Evolutionary conservation across 1,284 basidiomycete species (phyloP).

Genomic region (Puccinia hordei): DNA sequence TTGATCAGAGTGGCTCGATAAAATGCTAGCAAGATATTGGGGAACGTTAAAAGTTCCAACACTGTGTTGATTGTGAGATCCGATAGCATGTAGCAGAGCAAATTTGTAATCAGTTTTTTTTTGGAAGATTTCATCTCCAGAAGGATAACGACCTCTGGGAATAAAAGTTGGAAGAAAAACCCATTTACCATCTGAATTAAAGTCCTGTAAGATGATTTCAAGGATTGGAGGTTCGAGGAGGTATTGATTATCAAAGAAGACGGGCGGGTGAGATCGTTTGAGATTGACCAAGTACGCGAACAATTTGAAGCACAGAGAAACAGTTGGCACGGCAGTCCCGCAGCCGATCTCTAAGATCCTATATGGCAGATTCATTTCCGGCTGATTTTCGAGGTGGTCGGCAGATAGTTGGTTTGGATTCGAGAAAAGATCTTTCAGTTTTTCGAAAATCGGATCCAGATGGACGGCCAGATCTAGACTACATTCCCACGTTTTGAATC

Average conservation of each 20-base stretch:
- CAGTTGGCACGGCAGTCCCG: conserved; percentile 34
- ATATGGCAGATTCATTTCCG: not conserved
- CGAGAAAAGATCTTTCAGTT: conserved; percentile 17
- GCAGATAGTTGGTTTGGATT: not conserved
- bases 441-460: conserved; percentile 52
- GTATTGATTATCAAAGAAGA: not conserved
- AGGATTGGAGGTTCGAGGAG: conserved; percentile 11
- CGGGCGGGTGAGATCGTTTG: not conserved
- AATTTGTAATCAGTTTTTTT: not conserved
- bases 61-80: conserved; percentile 10
- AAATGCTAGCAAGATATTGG: conserved; percentile 84
- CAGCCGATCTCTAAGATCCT: conserved; percentile 46
- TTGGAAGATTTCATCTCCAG: not conserved
- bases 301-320: conserved; percentile 20
- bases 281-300: not conserved
- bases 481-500: conserved; percentile 97
- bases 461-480: conserved; percentile 73
- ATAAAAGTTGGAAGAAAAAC: not conserved
- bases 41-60: conserved; percentile 66
- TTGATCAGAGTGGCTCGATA: conserved; percentile 53
- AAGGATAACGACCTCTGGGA: not conserved
- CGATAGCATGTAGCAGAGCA: not conserved
- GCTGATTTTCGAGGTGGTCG: not conserved
- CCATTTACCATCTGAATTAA: conserved; percentile 51
- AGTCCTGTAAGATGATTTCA: conserved; percentile 40